Evolutionary conservation across 1,284 basidiomycete genomes (phyloP).

Genomic region (Erythrobasidium hasegawianum): DNA sequence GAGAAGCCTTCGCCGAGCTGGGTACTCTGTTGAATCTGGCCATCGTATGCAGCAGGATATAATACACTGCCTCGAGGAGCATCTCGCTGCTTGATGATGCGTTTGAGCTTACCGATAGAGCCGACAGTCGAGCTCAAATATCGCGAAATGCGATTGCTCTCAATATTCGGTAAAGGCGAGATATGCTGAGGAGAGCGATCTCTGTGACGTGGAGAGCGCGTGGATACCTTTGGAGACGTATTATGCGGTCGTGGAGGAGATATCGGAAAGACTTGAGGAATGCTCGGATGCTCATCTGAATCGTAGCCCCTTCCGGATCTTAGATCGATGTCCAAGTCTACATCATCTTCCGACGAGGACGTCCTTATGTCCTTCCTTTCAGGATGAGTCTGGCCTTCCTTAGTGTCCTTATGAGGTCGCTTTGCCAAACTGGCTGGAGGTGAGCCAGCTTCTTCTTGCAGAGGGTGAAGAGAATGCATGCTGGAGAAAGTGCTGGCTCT

Average conservation of each 20-base stretch:
- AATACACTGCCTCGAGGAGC: not conserved
- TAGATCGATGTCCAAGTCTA: constrained; percentile 37
- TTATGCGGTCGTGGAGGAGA: constrained; percentile 23
- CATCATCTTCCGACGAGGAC: constrained; percentile 39
- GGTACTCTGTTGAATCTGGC: too few relatives aligned
- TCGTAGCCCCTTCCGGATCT: constrained; percentile 9
- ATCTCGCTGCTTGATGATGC: constrained; percentile 39
- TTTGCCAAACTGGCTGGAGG: too few relatives aligned
- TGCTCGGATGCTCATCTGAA: constrained; percentile 26
- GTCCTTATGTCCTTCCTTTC: constrained; percentile 1
- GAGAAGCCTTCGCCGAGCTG: too few relatives aligned
- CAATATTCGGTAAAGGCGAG: constrained; percentile 6
- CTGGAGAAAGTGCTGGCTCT: too few relatives aligned
- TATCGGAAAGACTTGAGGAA: constrained; percentile 19
- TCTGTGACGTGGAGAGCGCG: constrained; percentile 22
- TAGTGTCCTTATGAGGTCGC: not conserved
- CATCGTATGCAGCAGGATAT: too few relatives aligned
- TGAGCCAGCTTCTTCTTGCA: too few relatives aligned
- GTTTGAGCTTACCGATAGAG: constrained; percentile 43
- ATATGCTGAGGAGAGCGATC: not conserved
- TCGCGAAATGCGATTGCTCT: constrained; percentile 41
- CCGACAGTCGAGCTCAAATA: constrained; percentile 43
- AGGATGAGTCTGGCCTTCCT: not conserved
- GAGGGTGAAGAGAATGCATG: constrained; percentile 5
- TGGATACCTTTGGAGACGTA: constrained; percentile 8